A percentile compares a stretch with the other conserved stretches of the same genome.
These are phyloP conservation scores for Pseudotulostoma volvatum DNA, from an alignment of 495 filamentous ascomycete genomes.

Conservation along the genomic window DNA sequence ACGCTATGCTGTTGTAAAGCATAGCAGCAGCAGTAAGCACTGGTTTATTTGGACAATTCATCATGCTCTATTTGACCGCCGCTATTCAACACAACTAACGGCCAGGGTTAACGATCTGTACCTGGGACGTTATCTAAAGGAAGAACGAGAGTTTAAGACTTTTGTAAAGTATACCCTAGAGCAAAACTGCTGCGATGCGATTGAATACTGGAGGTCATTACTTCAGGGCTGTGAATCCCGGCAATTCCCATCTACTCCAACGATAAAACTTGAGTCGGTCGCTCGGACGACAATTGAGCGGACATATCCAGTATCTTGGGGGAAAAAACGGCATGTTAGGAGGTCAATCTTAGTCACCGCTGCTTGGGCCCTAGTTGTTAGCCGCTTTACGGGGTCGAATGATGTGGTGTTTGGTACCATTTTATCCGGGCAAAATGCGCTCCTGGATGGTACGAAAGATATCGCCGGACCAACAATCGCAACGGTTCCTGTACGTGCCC, in stretches of 20 bases:
- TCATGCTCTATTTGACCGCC: constrained; percentile 21
- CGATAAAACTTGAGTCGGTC: too few species aligned
- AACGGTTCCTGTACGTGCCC: constrained; percentile 38
- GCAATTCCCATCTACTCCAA: too few species aligned
- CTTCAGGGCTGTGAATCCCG: too few species aligned
- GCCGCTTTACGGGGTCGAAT: constrained; percentile 20
- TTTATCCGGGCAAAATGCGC: constrained; percentile 17
- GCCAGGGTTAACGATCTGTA: too few species aligned
- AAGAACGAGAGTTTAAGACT: too few species aligned
- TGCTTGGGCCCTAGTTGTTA: constrained; percentile 28
- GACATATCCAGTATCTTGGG: too few species aligned
- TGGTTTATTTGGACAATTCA: constrained; percentile 14
- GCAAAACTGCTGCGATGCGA: constrained; percentile 12
- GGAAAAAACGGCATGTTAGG: constrained; percentile 7
- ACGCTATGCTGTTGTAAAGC: constrained; percentile 30
- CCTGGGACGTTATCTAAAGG: too few species aligned
- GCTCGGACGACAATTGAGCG: too few species aligned
- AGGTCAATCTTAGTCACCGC: constrained; percentile 19
- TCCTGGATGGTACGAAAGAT: too few species aligned
- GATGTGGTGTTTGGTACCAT: constrained; percentile 27
- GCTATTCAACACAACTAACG: too few species aligned
- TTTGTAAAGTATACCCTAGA: too few species aligned
- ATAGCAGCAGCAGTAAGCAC: constrained; percentile 15
- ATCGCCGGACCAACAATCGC: constrained; percentile 29
- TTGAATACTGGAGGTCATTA: too few species aligned